Conservation (phyloP, 2,329 filamentous ascomycete genomes). For the Furcasterigmium sp. region DNA sequence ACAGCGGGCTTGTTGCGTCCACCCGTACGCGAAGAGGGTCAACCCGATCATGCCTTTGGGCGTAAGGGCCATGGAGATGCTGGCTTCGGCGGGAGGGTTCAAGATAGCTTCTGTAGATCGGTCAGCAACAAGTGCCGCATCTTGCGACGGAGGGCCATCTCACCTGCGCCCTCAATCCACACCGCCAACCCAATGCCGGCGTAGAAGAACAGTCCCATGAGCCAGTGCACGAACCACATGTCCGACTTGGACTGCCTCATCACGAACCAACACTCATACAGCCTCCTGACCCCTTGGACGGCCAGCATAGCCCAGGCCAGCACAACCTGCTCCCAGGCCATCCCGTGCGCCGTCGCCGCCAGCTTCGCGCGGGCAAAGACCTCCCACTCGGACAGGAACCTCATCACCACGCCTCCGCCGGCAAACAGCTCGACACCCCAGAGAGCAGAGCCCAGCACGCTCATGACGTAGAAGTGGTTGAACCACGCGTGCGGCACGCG, state of each 20-base stretch:
- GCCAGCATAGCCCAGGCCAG: slow-evolving; percentile 69
- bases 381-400: slow-evolving; percentile 35
- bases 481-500: slow-evolving; percentile 88
- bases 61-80: background rate
- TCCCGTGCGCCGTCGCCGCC: slow-evolving; percentile 20
- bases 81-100: slow-evolving; percentile 5
- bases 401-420: slow-evolving; percentile 47
- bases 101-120: slow-evolving; percentile 24
- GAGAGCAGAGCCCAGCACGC: slow-evolving; percentile 63
- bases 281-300: slow-evolving; percentile 67
- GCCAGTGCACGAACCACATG: slow-evolving; percentile 86
- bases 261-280: slow-evolving; percentile 69
- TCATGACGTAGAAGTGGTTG: slow-evolving; percentile 76
- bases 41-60: slow-evolving; percentile 47
- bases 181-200: slow-evolving; percentile 65
- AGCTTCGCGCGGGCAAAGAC: slow-evolving; percentile 4
- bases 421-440: slow-evolving; percentile 65
- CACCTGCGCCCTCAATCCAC: slow-evolving; percentile 79
- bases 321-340: slow-evolving; percentile 57
- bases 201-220: slow-evolving; percentile 76
- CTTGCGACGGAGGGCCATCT: background rate
- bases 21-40: slow-evolving; percentile 64
- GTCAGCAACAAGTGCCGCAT: slow-evolving; percentile 6
- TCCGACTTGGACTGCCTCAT: slow-evolving; percentile 62
- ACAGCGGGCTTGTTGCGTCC: slow-evolving; percentile 67